Base-by-base conservation (phyloP, 176 grass and related monocot species). In the Musa acuminata region DNA sequence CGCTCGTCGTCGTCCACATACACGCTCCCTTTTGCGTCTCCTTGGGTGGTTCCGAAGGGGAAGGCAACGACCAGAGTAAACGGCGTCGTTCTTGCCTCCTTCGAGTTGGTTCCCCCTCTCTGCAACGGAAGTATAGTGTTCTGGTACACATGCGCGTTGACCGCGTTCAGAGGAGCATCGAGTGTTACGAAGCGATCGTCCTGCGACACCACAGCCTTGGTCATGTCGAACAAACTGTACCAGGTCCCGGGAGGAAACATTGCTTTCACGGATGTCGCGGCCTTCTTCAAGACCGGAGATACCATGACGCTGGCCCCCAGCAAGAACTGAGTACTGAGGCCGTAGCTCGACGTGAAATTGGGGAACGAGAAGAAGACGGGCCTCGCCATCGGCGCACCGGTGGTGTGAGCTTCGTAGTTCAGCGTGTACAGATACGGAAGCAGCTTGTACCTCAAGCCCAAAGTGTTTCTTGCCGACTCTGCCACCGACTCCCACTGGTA, bases 1-100 rank as follows among this genome's bases (percentile, higher is more conserved):
- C 90, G 86, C 85, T 92, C 93, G 78, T 97, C 93, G 51, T 98
- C 90, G 71, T 98, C 94, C 50, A 91, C 80, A 71, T 85, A 98
- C 69, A 98, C 83, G 1, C 73, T 70, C 26, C 94, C 94, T 50
- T 81, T 83, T 0, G 94, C 83, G 12, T 85, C 86, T 2, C 77
- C 94, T 49, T 84, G 72, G 8, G 66, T 43, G 20, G 87, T 74
- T 0, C 87, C 85, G 14, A 75, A 71, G 13, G 93, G 89, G 81
- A 97, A 97, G 64, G 87, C 70, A 7, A 93, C 79, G 11, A 98
- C 85, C 1, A 98, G 94, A 43, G 87, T 87, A 77, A 93, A 98
- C 64, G 94, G 94, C 58, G 87, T 98, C 43, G 70, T 60, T 7
- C 87, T 79, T 0, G 87, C 94, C 49, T 80, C 87, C 65, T 75